phyloP scores from a whole-genome alignment of 164 flowering plant species.

The Cinnamomum chago region DNA sequence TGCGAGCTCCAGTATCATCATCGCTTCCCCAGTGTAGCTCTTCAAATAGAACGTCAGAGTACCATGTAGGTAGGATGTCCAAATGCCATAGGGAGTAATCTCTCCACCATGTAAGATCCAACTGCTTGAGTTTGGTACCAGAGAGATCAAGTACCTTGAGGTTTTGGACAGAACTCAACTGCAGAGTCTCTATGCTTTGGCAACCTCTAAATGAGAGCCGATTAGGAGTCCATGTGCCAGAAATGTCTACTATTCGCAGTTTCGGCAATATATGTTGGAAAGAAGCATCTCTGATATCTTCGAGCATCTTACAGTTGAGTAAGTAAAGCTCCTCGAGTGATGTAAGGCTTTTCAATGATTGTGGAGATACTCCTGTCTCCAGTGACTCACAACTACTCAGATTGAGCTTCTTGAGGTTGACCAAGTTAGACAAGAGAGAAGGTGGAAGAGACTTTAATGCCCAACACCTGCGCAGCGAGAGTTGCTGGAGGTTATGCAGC shows the following conservation, averaged over 20 bases:
- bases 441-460: background rate
- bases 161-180: too few species aligned
- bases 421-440: background rate
- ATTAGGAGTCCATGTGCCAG: too few species aligned
- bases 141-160: background rate
- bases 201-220: background rate
- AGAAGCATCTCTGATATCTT: background rate
- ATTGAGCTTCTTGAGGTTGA: background rate
- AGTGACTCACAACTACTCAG: background rate
- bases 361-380: background rate
- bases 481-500: background rate
- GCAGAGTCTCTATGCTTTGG: background rate
- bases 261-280: background rate
- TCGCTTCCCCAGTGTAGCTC: too few species aligned
- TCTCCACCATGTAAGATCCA: too few species aligned
- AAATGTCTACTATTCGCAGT: background rate
- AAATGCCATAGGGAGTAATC: background rate
- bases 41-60: background rate
- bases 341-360: background rate
- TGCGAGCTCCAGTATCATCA: background rate
- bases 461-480: rapidly evolving
- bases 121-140: background rate
- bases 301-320: background rate
- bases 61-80: background rate
- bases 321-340: background rate